Conservation (phyloP, 192 early-diverging fungal species). For the Fimicolochytrium jonesii region DNA sequence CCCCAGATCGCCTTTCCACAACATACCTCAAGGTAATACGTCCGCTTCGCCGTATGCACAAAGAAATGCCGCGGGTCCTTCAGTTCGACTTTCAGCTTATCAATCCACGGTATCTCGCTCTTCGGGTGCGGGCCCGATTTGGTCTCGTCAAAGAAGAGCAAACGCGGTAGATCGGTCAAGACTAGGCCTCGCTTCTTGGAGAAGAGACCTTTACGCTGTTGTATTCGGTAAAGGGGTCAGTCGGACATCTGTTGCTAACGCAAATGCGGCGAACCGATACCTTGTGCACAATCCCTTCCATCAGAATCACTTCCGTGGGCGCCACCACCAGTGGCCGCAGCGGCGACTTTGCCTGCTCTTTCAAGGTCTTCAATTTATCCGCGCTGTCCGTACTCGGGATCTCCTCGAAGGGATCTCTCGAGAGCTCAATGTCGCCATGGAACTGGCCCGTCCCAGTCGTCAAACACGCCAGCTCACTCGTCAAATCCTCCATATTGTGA, state of each 20-base stretch:
- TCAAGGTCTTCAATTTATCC: constrained; percentile 19
- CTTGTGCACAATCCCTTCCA: constrained; percentile 52
- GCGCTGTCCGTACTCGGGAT: neutral
- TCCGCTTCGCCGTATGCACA: constrained; percentile 50
- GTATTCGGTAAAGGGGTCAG: neutral
- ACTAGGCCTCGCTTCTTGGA: constrained; percentile 57
- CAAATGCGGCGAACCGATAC: constrained; percentile 11
- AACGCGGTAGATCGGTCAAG: constrained; percentile 65
- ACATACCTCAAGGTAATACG: constrained; percentile 34
- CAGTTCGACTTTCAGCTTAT: constrained; percentile 51
- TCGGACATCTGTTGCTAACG: neutral
- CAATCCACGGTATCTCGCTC: constrained; percentile 60
- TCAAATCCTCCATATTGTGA: constrained; percentile 25
- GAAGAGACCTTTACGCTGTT: constrained; percentile 34
- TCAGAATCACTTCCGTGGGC: constrained; percentile 56
- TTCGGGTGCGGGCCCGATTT: constrained; percentile 52
- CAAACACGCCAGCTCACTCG: constrained; percentile 12
- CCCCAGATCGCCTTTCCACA: neutral
- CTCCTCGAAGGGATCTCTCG: constrained; percentile 18
- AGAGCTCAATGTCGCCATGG: constrained; percentile 22
- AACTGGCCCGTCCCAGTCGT: constrained; percentile 14
- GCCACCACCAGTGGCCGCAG: constrained; percentile 41
- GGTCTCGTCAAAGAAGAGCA: constrained; percentile 61
- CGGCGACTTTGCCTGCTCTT: constrained; percentile 19
- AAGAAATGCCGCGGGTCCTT: constrained; percentile 59